A percentile compares a stretch with the other conserved stretches of the same genome.
phyloP scores from a whole-genome alignment of 2,329 filamentous ascomycete species.

The Stagonosporopsis cucurbitacearum region DNA sequence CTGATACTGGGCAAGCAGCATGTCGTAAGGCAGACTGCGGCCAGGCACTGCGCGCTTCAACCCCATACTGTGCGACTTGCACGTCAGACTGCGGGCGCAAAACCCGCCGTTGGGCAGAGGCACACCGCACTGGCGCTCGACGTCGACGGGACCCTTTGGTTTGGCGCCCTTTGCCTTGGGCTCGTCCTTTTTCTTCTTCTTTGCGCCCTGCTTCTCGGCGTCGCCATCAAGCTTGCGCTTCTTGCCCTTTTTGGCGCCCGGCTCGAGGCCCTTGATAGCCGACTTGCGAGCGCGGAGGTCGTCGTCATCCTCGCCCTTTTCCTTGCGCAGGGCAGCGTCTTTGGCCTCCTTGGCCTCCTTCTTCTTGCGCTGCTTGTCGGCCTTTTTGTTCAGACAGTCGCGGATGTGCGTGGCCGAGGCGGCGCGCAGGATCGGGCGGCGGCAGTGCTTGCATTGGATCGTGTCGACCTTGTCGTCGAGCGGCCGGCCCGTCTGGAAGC shows the following conservation, averaged over 20 bases:
- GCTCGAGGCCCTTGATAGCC: constrained; percentile 50
- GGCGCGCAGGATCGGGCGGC: constrained; percentile 80
- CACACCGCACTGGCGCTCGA: constrained; percentile 93
- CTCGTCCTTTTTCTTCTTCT: constrained; percentile 95
- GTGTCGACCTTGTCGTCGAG: constrained; percentile 81
- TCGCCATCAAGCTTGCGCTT: constrained; percentile 61
- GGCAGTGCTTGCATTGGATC: constrained; percentile 89
- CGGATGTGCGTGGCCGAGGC: constrained; percentile 81
- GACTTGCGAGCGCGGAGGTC: constrained; percentile 51
- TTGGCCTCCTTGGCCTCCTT: constrained; percentile 68
- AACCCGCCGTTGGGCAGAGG: constrained; percentile 82
- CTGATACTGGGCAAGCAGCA: constrained; percentile 72
- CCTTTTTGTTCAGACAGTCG: constrained; percentile 83
- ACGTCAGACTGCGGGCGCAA: constrained; percentile 87
- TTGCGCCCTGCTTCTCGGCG: constrained; percentile 78
- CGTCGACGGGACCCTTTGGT: constrained; percentile 90
- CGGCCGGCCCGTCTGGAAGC: constrained; percentile 81
- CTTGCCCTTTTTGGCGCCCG: constrained; percentile 52
- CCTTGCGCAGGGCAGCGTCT: constrained; percentile 57
- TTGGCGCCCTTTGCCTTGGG: constrained; percentile 83
- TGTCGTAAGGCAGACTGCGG: constrained; percentile 87
- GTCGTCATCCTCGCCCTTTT: constrained; percentile 54
- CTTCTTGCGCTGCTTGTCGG: constrained; percentile 65
- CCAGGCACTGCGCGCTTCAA: constrained; percentile 89
- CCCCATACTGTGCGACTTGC: constrained; percentile 95